Evolutionary conservation across 2,329 filamentous ascomycete genomes (phyloP), one percentile per base, ranked within the genome.

Genomic region (Ceratocystis cacaofunesta): DNA sequence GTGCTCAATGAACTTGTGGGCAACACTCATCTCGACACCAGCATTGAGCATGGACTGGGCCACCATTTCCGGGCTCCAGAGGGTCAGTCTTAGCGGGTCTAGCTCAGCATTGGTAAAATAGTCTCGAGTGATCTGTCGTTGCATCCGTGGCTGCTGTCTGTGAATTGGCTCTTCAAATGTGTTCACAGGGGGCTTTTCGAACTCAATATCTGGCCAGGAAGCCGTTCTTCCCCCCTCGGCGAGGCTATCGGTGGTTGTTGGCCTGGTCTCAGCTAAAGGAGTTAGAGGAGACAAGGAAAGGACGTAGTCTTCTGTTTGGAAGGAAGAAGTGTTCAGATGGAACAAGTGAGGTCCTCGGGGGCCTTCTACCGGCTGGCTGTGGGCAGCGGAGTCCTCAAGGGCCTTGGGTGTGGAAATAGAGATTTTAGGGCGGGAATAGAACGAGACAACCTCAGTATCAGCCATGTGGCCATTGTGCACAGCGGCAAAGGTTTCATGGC

Each of bases 271-370:
- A 2, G 57, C 15, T 36, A 65, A 46, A 41, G 89, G 84, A 28
- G 89, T 85, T 69, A 90, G 76, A 19, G 89, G 89, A 25, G 89
- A 92, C 74, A 92, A 80, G 28, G 86, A 84, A 63, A 92, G 77
- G 68, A 79, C 76, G 67, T 79, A 75, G 70, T 81, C 76, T 68
- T 80, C 78, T 69, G 82, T 78, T 66, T 76, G 71, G 67, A 75
- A 77, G 66, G 71, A 78, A 72, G 85, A 82, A 41, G 82, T 80
- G 22, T 88, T 90, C 67, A 81, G 82, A 69, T 89, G 85, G 75
- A 96, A 96, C 17, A 96, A 81, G 76, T 96, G 92, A 8, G 92
- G 92, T 1, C 92, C 92, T 69, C 82, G 82, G 1, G 92, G 92
- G 0, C 92, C 92, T 72, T 90, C 82, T 5, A 92, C 85, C 17